Percentiles rank a stretch among this genome's conserved stretches.
Evolutionary conservation across 2,329 filamentous ascomycete genomes (phyloP).

Genomic region (Epichloe glyceriae): DNA sequence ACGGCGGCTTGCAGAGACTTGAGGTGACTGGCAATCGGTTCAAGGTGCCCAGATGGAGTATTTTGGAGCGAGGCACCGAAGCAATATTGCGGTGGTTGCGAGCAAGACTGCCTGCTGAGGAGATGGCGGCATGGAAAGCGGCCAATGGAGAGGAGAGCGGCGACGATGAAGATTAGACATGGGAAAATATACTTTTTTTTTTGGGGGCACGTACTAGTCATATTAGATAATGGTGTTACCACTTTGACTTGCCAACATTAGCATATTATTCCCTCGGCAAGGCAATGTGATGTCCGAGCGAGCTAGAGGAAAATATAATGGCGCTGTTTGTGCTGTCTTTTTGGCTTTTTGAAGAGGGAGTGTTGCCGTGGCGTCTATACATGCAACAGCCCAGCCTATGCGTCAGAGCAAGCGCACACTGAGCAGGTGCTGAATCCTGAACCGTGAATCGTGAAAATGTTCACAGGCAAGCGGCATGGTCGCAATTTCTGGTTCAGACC

Average conservation of each 20-base stretch:
- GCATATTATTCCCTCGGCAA: too few species aligned
- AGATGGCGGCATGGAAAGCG: slow-evolving; percentile 43
- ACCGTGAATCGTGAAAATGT: background rate
- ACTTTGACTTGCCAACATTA: background rate
- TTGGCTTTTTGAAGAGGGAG: background rate
- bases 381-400: background rate
- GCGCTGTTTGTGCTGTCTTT: too few species aligned
- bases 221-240: background rate
- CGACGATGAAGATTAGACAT: slow-evolving; percentile 7
- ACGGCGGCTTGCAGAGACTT: slow-evolving; percentile 47
- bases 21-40: slow-evolving; percentile 81
- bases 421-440: background rate
- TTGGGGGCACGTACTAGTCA: background rate
- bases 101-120: slow-evolving; percentile 54
- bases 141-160: slow-evolving; percentile 26
- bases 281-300: too few species aligned
- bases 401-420: background rate
- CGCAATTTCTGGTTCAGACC: background rate
- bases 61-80: slow-evolving; percentile 79
- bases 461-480: background rate
- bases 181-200: background rate
- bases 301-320: too few species aligned
- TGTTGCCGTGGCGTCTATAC: background rate
- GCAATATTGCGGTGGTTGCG: slow-evolving; percentile 70
- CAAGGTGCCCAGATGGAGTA: slow-evolving; percentile 70